Evolutionary conservation across 495 filamentous ascomycete species (phyloP).

Genomic region (Parachaetomium inaequale): DNA sequence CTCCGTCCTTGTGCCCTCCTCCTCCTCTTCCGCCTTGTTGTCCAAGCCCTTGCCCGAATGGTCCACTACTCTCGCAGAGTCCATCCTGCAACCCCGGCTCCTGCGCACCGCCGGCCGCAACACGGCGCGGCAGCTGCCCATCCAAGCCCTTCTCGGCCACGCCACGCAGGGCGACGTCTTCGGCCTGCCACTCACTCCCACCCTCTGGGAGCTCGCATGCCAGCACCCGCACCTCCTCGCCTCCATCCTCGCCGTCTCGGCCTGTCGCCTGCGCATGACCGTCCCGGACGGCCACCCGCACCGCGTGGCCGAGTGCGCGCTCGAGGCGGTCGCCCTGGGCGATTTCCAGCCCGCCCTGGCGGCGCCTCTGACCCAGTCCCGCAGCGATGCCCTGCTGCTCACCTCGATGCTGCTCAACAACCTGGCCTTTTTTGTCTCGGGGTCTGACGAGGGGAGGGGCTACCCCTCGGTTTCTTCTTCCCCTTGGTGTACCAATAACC

Average conservation of each 20-base stretch:
- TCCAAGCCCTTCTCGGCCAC: too few relatives aligned
- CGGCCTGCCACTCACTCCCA: too few relatives aligned
- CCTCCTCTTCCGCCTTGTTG: too few relatives aligned
- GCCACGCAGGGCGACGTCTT: too few relatives aligned
- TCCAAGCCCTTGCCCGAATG: too few relatives aligned
- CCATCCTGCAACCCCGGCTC: too few relatives aligned
- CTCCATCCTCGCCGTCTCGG: neutral
- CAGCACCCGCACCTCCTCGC: neutral
- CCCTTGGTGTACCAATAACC: too few relatives aligned
- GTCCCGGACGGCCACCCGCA: neutral
- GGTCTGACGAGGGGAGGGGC: neutral
- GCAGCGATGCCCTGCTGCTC: neutral
- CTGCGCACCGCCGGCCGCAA: too few relatives aligned
- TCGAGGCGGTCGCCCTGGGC: neutral
- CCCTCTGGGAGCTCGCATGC: too few relatives aligned
- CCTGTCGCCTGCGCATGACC: neutral
- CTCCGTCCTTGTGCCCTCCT: too few relatives aligned
- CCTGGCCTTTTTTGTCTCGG: neutral
- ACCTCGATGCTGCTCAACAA: neutral
- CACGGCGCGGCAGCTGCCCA: too few relatives aligned
- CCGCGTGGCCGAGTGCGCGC: neutral
- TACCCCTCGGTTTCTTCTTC: neutral
- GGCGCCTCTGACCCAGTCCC: neutral
- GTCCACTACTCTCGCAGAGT: too few relatives aligned
- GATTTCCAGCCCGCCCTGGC: neutral